Evolutionary conservation across 1,139 yeast genomes (phyloP), one percentile per base, ranked within the genome.

Genomic region (Suhomyces maxii): DNA sequence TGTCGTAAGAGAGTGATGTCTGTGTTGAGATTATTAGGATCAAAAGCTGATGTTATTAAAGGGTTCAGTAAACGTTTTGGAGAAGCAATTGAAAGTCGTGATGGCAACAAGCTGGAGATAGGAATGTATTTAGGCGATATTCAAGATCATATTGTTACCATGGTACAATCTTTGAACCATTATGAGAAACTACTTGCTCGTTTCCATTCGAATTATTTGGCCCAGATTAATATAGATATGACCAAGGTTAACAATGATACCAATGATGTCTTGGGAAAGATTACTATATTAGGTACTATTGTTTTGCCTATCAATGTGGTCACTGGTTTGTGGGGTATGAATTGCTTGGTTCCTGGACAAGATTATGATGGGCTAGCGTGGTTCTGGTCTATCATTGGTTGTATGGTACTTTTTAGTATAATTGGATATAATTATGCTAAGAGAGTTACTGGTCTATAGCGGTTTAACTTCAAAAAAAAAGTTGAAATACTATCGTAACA

Each of bases 301-400:
- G 96, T 93, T 8, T 72, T 93, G 50, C 99, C 99, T 3, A 81
- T 93, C 77, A 93, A 93, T 63, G 89, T 93, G 47, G 85, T 93
- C 25, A 93, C 99, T 0, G 99, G 99, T 28, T 72, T 93, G 44
- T 93, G 98, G 98, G 99, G 99, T 50, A 93, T 93, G 99, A 93
- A 93, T 69, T 96, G 95, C 54, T 57, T 88, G 9, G 98, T 93
- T 34, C 99, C 99, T 0, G 99, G 99, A 0, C 98, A 91, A 62
- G 85, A 79, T 28, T 72, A 74, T 41, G 83, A 80, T 11, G 85
- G 89, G 1, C 70, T 91, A 55, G 65, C 72, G 6, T 93, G 99
- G 99, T 93, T 93, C 66, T 86, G 82, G 62, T 58, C 63, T 7
- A 73, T 73, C 34, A 56, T 72, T 26, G 58, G 61, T 14, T 58